phyloP scores from a whole-genome alignment of 192 early-diverging fungal genomes.

The Coemansia sp. region DNA sequence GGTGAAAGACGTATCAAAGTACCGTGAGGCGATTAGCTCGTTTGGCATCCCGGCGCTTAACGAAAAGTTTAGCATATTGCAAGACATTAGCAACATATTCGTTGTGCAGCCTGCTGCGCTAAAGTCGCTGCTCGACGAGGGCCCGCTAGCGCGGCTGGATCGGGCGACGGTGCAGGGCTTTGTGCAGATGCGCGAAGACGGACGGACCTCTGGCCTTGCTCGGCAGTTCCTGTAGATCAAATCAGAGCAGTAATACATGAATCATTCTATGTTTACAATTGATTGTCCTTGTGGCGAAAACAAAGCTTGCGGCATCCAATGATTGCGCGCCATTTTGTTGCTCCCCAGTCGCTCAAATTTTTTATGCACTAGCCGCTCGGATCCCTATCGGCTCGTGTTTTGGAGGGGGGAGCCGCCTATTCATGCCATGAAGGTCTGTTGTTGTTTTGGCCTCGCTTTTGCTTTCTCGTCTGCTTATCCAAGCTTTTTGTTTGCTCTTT shows the following conservation, averaged over 20 bases:
- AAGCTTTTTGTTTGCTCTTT: conserved; percentile 8
- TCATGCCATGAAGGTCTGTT: not conserved
- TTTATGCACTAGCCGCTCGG: not conserved
- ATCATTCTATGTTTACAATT: not conserved
- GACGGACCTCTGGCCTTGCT: conserved; percentile 54
- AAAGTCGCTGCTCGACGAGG: conserved; percentile 83
- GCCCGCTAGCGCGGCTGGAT: conserved; percentile 79
- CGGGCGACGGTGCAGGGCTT: conserved; percentile 80
- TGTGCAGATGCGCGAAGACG: conserved; percentile 86
- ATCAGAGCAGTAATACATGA: not conserved
- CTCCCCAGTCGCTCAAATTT: not conserved
- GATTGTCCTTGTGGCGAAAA: not conserved
- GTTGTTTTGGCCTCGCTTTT: not conserved
- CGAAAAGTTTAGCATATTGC: conserved; percentile 87
- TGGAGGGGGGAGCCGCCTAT: not conserved
- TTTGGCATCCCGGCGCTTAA: conserved; percentile 75
- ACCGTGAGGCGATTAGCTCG: conserved; percentile 79
- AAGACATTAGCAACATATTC: conserved; percentile 92
- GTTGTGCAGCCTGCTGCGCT: conserved; percentile 90
- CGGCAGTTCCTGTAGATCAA: conserved; percentile 25
- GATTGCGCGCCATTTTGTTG: not conserved
- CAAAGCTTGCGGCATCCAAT: not conserved
- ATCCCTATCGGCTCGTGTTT: conserved; percentile 4
- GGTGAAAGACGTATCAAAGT: conserved; percentile 91
- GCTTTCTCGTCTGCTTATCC: conserved; percentile 2